Base-by-base conservation (phyloP, 176 grass and related monocot species). In the Chrysopogon serrulatus region DNA sequence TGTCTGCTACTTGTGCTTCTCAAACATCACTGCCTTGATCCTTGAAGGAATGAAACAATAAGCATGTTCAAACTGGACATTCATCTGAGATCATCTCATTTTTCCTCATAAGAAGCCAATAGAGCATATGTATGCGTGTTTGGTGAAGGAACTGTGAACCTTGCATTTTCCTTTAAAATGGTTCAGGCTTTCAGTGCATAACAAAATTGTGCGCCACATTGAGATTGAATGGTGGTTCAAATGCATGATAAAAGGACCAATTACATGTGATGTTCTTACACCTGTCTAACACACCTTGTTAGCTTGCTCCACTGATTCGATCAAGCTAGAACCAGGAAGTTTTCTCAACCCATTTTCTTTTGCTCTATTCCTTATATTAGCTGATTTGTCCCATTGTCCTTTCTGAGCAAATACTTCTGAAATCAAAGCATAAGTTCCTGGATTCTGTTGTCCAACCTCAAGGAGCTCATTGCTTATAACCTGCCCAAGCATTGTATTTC, bases 341-440 rank as follows among this genome's bases (percentile, higher is more conserved):
- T 88, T 90, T 82, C 47, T 76, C 36, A 81, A 81, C 15, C 88
- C 86, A 77, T 71, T 86, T 80, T 77, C 70, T 60, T 74, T 86
- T 80, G 83, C 72, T 72, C 37, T 83, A 77, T 26, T 75, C 80
- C 79, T 88, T 51, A 86, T 23, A 83, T 77, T 60, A 88, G 86
- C 83, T 81, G 88, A 84, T 84, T 84, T 84, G 63, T 41, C 84
- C 92, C 92, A 94, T 33, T 83, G 86, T 26, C 86, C 88, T 83
- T 62, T 85, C 54, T 90, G 86, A 39, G 83, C 83, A 88, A 84
- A 83, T 57, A 94, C 71, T 77, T 94, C 86, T 45, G 92, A 88
- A 79, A 88, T 82, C 43, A 94, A 79, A 83, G 92, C 75, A 88
- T 88, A 94, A 60, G 86, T 81, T 77, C 92, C 83, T 72, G 88